These are phyloP conservation scores for Botrytis hyacinthi DNA, from an alignment of 2,329 filamentous ascomycete genomes.

Conservation along the genomic window DNA sequence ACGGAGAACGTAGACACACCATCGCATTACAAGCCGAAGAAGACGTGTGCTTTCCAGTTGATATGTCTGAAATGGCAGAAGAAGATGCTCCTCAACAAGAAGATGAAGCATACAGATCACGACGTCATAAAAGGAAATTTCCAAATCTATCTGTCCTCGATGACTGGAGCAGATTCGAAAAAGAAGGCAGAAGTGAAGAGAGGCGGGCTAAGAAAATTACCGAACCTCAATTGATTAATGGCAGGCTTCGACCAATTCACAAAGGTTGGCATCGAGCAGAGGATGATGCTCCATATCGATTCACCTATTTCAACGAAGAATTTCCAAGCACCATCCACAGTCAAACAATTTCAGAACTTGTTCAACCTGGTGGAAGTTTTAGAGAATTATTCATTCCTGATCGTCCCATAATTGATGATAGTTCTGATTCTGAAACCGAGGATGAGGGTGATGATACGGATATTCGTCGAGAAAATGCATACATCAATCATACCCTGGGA, in stretches of 20 bases:
- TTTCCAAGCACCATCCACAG: slow-evolving; percentile 95
- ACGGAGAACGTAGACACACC: slow-evolving; percentile 51
- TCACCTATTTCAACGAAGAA: slow-evolving; percentile 98
- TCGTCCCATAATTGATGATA: slow-evolving; percentile 70
- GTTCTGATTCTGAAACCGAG: slow-evolving; percentile 61
- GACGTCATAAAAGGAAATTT: slow-evolving; percentile 71
- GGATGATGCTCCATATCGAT: slow-evolving; percentile 88
- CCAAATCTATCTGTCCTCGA: slow-evolving; percentile 82
- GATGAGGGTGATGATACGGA: slow-evolving; percentile 38
- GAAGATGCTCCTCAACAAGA: slow-evolving; percentile 62
- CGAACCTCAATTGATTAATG: slow-evolving; percentile 89
- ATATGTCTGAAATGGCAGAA: slow-evolving; percentile 77
- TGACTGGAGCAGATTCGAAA: slow-evolving; percentile 88
- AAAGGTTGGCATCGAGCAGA: slow-evolving; percentile 82
- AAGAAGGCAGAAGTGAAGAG: slow-evolving; percentile 79
- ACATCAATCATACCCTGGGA: slow-evolving; percentile 33
- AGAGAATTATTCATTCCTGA: slow-evolving; percentile 88
- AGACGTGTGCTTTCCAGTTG: slow-evolving; percentile 89
- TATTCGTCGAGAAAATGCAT: slow-evolving; percentile 34
- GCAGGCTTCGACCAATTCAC: slow-evolving; percentile 77
- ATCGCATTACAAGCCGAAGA: slow-evolving; percentile 67
- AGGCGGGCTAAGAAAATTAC: slow-evolving; percentile 87
- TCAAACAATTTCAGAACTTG: slow-evolving; percentile 88
- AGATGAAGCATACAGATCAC: slow-evolving; percentile 40
- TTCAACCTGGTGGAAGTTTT: slow-evolving; percentile 82